phyloP scores from a whole-genome alignment of 768 basidiomycete genomes.

The Myochromella boudieri region DNA sequence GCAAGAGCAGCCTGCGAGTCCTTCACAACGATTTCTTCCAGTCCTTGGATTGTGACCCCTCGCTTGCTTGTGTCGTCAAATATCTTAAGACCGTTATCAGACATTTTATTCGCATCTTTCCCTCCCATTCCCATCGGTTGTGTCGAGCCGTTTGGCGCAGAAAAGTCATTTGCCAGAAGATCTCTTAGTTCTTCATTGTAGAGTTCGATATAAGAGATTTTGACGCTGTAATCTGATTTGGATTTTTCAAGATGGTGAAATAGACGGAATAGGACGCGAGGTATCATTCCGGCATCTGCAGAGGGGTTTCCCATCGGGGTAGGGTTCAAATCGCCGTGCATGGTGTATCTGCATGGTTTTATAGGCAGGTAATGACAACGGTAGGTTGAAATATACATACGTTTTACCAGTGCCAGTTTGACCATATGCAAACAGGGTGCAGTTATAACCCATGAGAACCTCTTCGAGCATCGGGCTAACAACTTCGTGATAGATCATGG shows the following conservation, averaged over 20 bases:
- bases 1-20: slow-evolving; percentile 80
- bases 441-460: slow-evolving; percentile 95
- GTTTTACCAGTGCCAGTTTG: slow-evolving; percentile 99
- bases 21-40: slow-evolving; percentile 87
- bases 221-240: slow-evolving; percentile 84
- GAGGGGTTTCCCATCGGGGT: slow-evolving; percentile 89
- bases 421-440: slow-evolving; percentile 96
- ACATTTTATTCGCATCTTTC: slow-evolving; percentile 43
- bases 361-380: slow-evolving; percentile 2
- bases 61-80: slow-evolving; percentile 90
- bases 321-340: slow-evolving; percentile 90
- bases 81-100: slow-evolving; percentile 70
- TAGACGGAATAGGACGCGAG: slow-evolving; percentile 86
- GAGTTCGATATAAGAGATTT: slow-evolving; percentile 90
- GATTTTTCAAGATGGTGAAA: slow-evolving; percentile 85
- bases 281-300: slow-evolving; percentile 91
- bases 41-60: slow-evolving; percentile 90
- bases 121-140: slow-evolving; percentile 80
- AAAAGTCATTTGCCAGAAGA: slow-evolving; percentile 78
- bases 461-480: slow-evolving; percentile 92
- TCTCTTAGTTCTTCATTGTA: slow-evolving; percentile 99
- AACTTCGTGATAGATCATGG: slow-evolving; percentile 90
- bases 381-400: slow-evolving; percentile 45
- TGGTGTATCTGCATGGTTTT: slow-evolving; percentile 66
- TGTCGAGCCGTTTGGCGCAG: slow-evolving; percentile 59